A percentile compares a stretch with the other conserved stretches of the same genome.
Conservation (phyloP, 2,329 filamentous ascomycete species). For the Huntiella savannae region DNA sequence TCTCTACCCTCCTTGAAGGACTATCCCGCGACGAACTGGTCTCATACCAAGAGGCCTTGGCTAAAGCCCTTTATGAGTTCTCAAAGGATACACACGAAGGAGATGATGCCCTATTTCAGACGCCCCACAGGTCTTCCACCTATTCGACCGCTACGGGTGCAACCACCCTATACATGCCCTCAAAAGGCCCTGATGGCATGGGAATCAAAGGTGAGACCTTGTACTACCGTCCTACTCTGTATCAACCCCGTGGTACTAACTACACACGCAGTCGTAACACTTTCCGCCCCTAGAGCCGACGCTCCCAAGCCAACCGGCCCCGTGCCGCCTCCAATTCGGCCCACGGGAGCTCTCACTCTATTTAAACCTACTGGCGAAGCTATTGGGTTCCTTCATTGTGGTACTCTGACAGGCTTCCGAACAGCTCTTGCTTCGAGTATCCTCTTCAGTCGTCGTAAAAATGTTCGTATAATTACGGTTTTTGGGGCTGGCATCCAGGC, state of each 20-base stretch:
- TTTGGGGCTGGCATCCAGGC: conserved; percentile 84
- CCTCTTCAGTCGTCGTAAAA: conserved; percentile 43
- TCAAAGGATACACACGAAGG: conserved; percentile 33
- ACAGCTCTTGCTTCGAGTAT: conserved; percentile 56
- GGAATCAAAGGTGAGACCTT: conserved; percentile 42
- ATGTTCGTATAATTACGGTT: conserved; percentile 57
- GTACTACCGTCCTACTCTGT: background rate
- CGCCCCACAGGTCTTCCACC: conserved; percentile 34
- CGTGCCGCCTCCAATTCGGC: conserved; percentile 21
- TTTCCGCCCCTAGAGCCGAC: conserved; percentile 25
- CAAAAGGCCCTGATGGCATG: conserved; percentile 41
- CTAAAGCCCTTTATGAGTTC: conserved; percentile 39
- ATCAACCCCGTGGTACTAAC: background rate
- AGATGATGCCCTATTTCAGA: conserved; percentile 28
- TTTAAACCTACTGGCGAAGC: conserved; percentile 43
- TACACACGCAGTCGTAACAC: conserved; percentile 36
- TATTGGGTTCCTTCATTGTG: conserved; percentile 51
- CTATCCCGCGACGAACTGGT: conserved; percentile 34
- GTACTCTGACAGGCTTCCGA: conserved; percentile 60
- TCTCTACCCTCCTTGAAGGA: conserved; percentile 33
- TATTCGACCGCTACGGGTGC: conserved; percentile 28
- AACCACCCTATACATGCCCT: conserved; percentile 58
- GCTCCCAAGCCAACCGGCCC: conserved; percentile 8
- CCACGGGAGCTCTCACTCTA: conserved; percentile 51
- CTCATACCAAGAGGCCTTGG: conserved; percentile 29